Conservation (phyloP, 192 early-diverging fungal genomes). For the Rhizophagus prolifer region DNA sequence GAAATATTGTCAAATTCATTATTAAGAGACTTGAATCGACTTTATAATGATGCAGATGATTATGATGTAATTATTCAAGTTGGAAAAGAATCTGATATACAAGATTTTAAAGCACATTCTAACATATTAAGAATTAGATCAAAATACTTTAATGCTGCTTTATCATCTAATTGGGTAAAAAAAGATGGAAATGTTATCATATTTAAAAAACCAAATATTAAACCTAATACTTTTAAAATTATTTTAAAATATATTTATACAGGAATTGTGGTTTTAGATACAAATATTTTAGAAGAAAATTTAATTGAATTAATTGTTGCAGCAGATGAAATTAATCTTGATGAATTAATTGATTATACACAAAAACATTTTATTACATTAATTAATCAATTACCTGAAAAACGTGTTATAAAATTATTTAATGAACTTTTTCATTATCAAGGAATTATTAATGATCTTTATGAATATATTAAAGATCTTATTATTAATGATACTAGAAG, state of each 20-base stretch:
- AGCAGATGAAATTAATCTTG: slow-evolving; percentile 13
- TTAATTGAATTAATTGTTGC: not conserved
- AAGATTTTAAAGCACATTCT: slow-evolving; percentile 18
- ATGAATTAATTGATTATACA: slow-evolving; percentile 6
- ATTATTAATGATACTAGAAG: not conserved
- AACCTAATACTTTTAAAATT: not conserved
- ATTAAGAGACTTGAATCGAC: slow-evolving; percentile 2
- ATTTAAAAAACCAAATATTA: slow-evolving; percentile 27
- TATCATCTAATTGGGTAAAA: slow-evolving; percentile 11
- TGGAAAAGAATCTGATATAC: slow-evolving; percentile 1
- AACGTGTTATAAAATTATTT: not conserved
- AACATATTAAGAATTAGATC: slow-evolving; percentile 15
- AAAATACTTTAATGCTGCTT: slow-evolving; percentile 13
- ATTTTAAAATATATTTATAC: slow-evolving; percentile 24
- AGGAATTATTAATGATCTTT: too few species aligned
- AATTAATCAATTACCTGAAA: not conserved
- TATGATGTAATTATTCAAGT: slow-evolving; percentile 14
- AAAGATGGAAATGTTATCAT: not conserved
- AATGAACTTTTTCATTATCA: not conserved
- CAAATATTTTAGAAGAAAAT: not conserved
- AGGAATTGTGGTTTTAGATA: not conserved
- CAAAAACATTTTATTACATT: slow-evolving; percentile 13
- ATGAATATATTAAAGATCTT: too few species aligned
- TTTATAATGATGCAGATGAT: slow-evolving; percentile 10
- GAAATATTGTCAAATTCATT: not conserved